phyloP scores from a whole-genome alignment of 1,139 yeast species.

The Kodamaea plutei region DNA sequence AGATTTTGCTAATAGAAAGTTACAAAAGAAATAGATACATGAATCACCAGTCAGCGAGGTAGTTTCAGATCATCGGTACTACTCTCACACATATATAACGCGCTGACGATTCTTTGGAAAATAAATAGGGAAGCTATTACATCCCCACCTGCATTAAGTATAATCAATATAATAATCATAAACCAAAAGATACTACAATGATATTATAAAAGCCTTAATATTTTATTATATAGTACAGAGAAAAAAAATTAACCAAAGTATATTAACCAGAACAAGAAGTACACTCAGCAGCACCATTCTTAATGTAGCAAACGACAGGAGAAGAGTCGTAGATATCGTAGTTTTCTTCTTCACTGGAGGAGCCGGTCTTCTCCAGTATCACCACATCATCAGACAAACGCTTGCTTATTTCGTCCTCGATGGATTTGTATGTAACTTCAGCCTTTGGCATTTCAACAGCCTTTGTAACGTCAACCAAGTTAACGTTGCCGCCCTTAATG shows the following conservation, averaged over 20 bases:
- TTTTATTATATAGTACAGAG: no score
- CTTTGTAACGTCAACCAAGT: conserved; percentile 8
- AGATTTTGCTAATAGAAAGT: conserved; percentile 73
- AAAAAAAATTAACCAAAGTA: no score
- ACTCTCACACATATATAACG: no score
- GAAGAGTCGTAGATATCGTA: conserved; percentile 31
- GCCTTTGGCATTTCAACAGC: conserved; percentile 6
- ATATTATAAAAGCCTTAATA: no score
- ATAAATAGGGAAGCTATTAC: no score
- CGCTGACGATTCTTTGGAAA: no score
- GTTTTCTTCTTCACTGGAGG: conserved; percentile 8
- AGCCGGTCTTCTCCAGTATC: conserved; percentile 8
- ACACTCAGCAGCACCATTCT: conserved; percentile 33
- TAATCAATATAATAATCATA: no score
- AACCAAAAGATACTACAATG: no score
- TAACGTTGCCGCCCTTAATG: conserved; percentile 7
- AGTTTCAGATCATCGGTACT: no score
- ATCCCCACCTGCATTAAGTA: no score
- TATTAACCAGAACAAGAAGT: conserved; percentile 45
- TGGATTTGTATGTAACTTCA: conserved; percentile 4
- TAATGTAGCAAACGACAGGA: conserved; percentile 37
- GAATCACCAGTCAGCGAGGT: no score
- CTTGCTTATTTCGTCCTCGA: conserved; percentile 7
- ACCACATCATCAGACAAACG: conserved; percentile 9
- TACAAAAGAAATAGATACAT: conserved; percentile 19